Evolutionary conservation across 495 filamentous ascomycete species (phyloP).

Genomic region (Penicillium maclennaniae): DNA sequence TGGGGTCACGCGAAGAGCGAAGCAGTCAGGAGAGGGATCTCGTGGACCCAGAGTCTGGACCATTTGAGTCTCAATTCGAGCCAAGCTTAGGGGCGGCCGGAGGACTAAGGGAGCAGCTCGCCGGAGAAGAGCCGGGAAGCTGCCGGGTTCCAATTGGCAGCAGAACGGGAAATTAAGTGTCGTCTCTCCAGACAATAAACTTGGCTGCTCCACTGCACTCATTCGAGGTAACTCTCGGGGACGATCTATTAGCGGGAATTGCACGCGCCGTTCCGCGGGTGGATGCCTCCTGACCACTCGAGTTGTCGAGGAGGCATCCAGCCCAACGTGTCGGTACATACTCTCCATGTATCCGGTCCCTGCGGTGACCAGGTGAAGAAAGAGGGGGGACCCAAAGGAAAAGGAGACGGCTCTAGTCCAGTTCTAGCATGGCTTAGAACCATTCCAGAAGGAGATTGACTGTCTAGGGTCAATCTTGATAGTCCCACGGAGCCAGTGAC

Average conservation of each 20-base stretch:
- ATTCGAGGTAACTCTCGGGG: conserved; percentile 10
- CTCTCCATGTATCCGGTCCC: conserved; percentile 4
- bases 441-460: too few relatives aligned
- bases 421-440: conserved; percentile 2
- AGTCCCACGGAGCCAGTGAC: too few relatives aligned
- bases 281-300: conserved; percentile 4
- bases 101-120: background rate
- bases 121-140: background rate
- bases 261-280: conserved; percentile 22
- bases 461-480: too few relatives aligned
- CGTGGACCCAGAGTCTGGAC: background rate
- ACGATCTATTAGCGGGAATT: conserved; percentile 22
- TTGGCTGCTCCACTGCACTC: conserved; percentile 5
- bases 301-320: background rate
- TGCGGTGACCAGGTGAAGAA: background rate
- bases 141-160: background rate
- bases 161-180: background rate
- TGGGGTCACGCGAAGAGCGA: background rate
- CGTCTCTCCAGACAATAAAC: background rate
- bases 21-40: background rate
- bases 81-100: background rate
- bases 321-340: conserved; percentile 2
- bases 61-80: background rate
- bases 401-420: background rate
- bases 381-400: background rate